A percentile compares a stretch with the other conserved stretches of the same genome.
These are phyloP conservation scores for Fusarium sp. DNA, from an alignment of 2,329 filamentous ascomycete species.

Conservation along the genomic window DNA sequence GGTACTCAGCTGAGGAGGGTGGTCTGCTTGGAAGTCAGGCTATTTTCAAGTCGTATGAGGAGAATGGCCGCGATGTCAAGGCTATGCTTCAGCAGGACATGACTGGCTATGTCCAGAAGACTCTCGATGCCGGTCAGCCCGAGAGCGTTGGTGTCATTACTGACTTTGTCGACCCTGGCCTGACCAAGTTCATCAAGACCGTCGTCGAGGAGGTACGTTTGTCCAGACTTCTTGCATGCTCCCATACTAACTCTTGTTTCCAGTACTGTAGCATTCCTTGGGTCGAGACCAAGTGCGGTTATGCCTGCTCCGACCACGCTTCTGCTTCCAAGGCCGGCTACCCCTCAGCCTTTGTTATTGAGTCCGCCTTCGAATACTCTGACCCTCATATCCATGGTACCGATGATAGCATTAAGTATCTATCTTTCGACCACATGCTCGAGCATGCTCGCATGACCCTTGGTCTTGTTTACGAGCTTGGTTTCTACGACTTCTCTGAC, in stretches of 20 bases:
- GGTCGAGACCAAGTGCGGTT: constrained; percentile 88
- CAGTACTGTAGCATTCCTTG: constrained; percentile 90
- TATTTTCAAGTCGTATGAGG: constrained; percentile 85
- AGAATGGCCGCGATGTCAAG: constrained; percentile 78
- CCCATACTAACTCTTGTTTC: background rate
- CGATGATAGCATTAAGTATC: constrained; percentile 75
- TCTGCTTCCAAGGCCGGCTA: constrained; percentile 79
- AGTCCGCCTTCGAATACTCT: constrained; percentile 73
- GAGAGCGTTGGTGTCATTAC: constrained; percentile 94
- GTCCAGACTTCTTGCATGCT: background rate
- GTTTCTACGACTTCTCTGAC: constrained; percentile 75
- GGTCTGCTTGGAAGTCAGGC: constrained; percentile 89
- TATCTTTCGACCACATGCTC: constrained; percentile 90
- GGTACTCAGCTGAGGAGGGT: constrained; percentile 92
- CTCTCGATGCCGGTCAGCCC: constrained; percentile 80
- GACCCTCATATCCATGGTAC: constrained; percentile 77
- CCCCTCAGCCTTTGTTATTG: constrained; percentile 80
- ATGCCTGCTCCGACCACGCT: constrained; percentile 82
- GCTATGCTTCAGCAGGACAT: constrained; percentile 99
- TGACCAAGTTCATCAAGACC: constrained; percentile 92
- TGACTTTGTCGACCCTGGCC: constrained; percentile 83
- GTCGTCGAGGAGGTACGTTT: constrained; percentile 70
- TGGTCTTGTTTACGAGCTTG: constrained; percentile 85
- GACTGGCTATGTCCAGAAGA: constrained; percentile 89
- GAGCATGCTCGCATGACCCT: constrained; percentile 89